Conservation (phyloP, 352 stramenopile species). For the Phytophthora pinifolia region DNA sequence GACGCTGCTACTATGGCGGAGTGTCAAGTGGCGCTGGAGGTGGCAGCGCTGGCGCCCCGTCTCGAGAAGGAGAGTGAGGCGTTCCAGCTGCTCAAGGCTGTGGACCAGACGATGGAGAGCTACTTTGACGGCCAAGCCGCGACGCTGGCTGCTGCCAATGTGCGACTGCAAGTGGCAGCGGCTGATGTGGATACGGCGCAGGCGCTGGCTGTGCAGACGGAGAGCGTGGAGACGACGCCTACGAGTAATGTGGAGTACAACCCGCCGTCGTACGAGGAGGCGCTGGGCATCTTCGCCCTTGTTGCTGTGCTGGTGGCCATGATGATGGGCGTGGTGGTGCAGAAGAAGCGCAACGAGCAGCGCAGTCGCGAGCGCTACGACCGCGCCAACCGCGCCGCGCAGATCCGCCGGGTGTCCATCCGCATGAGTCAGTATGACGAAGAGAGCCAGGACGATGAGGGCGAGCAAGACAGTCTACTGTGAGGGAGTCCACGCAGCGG, state of each 20-base stretch:
- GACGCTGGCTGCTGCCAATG: conserved; percentile 31
- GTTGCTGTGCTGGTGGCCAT: conserved; percentile 59
- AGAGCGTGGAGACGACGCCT: conserved; percentile 3
- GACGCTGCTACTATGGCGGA: conserved; percentile 10
- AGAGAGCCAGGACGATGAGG: conserved; percentile 44
- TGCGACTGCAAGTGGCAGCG: conserved; percentile 32
- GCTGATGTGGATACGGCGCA: conserved; percentile 2
- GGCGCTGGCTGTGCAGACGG: conserved; percentile 9
- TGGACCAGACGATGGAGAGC: conserved; percentile 44
- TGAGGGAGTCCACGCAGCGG: conserved; percentile 26
- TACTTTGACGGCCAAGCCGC: conserved; percentile 35
- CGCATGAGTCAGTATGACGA: conserved; percentile 60
- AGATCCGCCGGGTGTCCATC: conserved; percentile 77
- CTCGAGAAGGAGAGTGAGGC: conserved; percentile 15
- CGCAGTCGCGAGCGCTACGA: conserved; percentile 50
- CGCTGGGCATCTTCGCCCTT: conserved; percentile 56
- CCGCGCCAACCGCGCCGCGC: conserved; percentile 59
- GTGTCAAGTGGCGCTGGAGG: conserved; percentile 31
- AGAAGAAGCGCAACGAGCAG: conserved; percentile 66
- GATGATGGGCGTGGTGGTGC: conserved; percentile 55
- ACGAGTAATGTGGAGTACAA: conserved; percentile 35
- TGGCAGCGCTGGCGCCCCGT: conserved; percentile 14
- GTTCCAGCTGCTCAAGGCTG: conserved; percentile 41
- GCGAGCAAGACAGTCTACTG: conserved; percentile 56
- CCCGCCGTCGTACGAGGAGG: conserved; percentile 56